Percentiles rank a stretch among this genome's conserved stretches.
Evolutionary conservation across 371 early-diverging fungal genomes (phyloP).

Genomic region (Rhizopus microsporus): DNA sequence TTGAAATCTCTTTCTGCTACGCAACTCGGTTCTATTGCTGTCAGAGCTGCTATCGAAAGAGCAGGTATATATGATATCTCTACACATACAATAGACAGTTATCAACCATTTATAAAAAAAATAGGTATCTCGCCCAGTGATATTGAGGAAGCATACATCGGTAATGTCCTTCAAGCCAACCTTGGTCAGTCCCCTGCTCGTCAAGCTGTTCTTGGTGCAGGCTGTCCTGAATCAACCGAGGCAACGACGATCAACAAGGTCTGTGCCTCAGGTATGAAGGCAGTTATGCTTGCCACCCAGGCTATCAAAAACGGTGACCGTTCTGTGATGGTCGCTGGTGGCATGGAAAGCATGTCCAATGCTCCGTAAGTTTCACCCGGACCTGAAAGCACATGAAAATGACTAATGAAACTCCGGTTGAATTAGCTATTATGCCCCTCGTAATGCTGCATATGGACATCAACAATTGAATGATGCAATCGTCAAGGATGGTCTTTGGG

Average conservation of each 20-base stretch:
- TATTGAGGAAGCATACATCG: constrained; percentile 89
- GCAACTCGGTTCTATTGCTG: constrained; percentile 87
- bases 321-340: constrained; percentile 83
- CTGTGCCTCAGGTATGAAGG: constrained; percentile 94
- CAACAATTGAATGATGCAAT: constrained; percentile 83
- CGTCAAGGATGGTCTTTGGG: constrained; percentile 94
- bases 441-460: constrained; percentile 80
- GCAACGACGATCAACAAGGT: constrained; percentile 94
- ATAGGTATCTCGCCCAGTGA: constrained; percentile 64
- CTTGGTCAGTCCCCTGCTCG: constrained; percentile 88
- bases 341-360: constrained; percentile 96
- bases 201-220: constrained; percentile 77
- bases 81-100: too few relatives aligned
- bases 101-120: not conserved
- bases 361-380: constrained; percentile 66
- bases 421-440: constrained; percentile 64
- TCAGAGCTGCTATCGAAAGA: constrained; percentile 22
- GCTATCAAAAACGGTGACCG: constrained; percentile 62
- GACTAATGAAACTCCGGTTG: constrained; percentile 8
- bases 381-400: constrained; percentile 11
- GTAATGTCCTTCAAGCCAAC: constrained; percentile 85
- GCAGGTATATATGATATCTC: too few relatives aligned
- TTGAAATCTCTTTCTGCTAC: constrained; percentile 84
- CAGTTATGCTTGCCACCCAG: constrained; percentile 76
- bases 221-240: constrained; percentile 75